A percentile compares a stretch with the other conserved stretches of the same genome.
Conservation (phyloP, 2,329 filamentous ascomycete species). For the Botrytis sinoallii region DNA sequence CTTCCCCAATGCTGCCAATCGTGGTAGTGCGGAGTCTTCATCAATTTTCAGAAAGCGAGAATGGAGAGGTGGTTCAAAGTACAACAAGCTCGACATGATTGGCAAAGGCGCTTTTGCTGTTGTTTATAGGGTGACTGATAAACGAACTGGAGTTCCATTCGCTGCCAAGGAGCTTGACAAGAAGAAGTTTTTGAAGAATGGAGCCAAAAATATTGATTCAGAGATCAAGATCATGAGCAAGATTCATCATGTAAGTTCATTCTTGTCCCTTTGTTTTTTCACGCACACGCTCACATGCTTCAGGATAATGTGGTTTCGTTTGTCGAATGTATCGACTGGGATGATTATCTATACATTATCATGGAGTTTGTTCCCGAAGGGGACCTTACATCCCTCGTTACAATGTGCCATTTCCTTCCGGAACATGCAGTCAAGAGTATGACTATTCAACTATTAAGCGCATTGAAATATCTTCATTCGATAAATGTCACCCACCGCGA, state of each 20-base stretch:
- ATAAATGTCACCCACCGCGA: conserved; percentile 96
- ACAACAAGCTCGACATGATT: conserved; percentile 78
- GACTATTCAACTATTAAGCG: conserved; percentile 72
- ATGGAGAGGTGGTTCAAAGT: conserved; percentile 82
- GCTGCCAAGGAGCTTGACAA: conserved; percentile 96
- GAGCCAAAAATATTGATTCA: conserved; percentile 81
- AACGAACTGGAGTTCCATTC: conserved; percentile 76
- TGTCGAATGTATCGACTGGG: conserved; percentile 81
- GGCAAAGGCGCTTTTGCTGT: conserved; percentile 94
- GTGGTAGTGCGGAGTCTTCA: conserved; percentile 27
- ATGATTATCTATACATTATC: conserved; percentile 83
- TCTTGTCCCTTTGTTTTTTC: neutral
- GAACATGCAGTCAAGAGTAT: conserved; percentile 71
- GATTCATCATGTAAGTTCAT: conserved; percentile 69
- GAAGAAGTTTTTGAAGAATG: conserved; percentile 88
- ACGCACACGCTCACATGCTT: neutral
- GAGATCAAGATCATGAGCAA: conserved; percentile 95
- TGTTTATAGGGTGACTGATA: conserved; percentile 86
- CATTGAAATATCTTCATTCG: conserved; percentile 80
- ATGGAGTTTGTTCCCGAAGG: conserved; percentile 90
- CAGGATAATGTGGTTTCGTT: conserved; percentile 78
- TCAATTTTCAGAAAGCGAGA: conserved; percentile 42
- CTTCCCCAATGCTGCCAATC: conserved; percentile 32
- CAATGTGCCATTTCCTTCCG: conserved; percentile 56
- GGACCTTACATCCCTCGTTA: conserved; percentile 74